Evolutionary conservation across 2,329 filamentous ascomycete genomes (phyloP).

Genomic region (Thielaviopsis musarum): DNA sequence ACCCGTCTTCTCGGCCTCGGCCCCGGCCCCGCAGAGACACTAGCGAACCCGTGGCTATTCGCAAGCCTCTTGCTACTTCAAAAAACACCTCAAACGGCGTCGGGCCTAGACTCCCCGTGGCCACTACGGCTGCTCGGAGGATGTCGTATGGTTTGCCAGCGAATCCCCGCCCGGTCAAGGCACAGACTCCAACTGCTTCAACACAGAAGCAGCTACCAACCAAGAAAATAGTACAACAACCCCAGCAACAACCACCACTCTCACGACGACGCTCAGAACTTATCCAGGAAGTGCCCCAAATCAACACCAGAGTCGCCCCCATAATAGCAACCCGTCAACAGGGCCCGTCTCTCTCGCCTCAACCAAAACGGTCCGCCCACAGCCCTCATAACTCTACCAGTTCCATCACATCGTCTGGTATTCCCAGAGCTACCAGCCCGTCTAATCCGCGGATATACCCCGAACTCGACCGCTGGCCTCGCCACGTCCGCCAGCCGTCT

Average conservation of each 20-base stretch:
- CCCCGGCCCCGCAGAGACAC: not conserved
- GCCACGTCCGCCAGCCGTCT: conserved; percentile 5
- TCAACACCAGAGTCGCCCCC: conserved; percentile 5
- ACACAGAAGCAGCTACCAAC: not conserved
- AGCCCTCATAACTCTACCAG: not conserved
- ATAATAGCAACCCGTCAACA: not conserved
- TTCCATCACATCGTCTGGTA: not conserved
- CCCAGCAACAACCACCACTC: not conserved
- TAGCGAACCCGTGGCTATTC: not conserved
- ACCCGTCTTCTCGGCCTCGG: not conserved
- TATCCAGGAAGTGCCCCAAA: not conserved
- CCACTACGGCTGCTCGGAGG: not conserved
- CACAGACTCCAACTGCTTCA: not conserved
- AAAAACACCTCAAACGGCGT: not conserved
- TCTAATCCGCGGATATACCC: conserved; percentile 7
- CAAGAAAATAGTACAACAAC: not conserved
- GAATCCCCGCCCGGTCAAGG: not conserved
- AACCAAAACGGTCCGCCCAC: not conserved
- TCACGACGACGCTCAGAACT: not conserved
- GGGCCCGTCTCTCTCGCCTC: not conserved
- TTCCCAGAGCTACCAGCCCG: not conserved
- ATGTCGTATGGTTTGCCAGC: conserved; percentile 6
- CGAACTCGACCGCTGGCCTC: conserved; percentile 10
- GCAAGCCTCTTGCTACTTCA: not conserved
- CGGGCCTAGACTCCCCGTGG: not conserved